phyloP scores from a whole-genome alignment of 2,329 filamentous ascomycete species.

The Colletotrichum sp. region DNA sequence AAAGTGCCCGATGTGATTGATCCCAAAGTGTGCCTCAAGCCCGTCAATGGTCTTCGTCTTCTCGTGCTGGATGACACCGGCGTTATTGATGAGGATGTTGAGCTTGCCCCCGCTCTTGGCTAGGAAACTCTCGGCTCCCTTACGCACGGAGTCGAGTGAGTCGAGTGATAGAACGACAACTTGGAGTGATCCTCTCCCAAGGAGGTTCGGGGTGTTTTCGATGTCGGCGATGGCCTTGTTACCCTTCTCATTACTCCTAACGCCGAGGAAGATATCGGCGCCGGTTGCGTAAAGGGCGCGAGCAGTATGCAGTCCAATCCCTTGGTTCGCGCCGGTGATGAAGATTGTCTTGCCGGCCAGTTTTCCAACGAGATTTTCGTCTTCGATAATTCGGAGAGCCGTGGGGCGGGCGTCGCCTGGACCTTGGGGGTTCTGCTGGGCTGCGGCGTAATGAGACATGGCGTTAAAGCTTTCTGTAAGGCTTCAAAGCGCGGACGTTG shows the following conservation, averaged over 20 bases:
- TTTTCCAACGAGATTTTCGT: constrained; percentile 36
- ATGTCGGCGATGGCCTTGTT: constrained; percentile 28
- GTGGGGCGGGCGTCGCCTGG: constrained; percentile 45
- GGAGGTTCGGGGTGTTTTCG: background rate
- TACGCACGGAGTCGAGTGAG: background rate
- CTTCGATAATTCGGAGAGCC: constrained; percentile 41
- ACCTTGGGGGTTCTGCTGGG: constrained; percentile 23
- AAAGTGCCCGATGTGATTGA: constrained; percentile 59
- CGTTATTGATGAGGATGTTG: constrained; percentile 38
- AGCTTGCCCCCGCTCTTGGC: constrained; percentile 27
- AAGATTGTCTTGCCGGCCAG: constrained; percentile 37
- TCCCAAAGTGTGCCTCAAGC: constrained; percentile 48
- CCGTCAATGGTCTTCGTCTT: constrained; percentile 21
- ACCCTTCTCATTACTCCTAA: constrained; percentile 36
- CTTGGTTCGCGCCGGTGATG: constrained; percentile 40
- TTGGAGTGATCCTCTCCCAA: background rate
- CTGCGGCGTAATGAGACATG: constrained; percentile 3
- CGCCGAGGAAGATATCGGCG: constrained; percentile 38
- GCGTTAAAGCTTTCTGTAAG: background rate
- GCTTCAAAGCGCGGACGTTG: fast-evolving
- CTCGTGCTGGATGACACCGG: constrained; percentile 24
- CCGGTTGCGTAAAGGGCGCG: constrained; percentile 39
- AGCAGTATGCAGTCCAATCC: constrained; percentile 41
- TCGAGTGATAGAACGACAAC: constrained; percentile 19
- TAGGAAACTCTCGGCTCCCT: constrained; percentile 30